phyloP scores from a whole-genome alignment of 1,284 basidiomycete species.

The Austroboletus novae-zelandiae region DNA sequence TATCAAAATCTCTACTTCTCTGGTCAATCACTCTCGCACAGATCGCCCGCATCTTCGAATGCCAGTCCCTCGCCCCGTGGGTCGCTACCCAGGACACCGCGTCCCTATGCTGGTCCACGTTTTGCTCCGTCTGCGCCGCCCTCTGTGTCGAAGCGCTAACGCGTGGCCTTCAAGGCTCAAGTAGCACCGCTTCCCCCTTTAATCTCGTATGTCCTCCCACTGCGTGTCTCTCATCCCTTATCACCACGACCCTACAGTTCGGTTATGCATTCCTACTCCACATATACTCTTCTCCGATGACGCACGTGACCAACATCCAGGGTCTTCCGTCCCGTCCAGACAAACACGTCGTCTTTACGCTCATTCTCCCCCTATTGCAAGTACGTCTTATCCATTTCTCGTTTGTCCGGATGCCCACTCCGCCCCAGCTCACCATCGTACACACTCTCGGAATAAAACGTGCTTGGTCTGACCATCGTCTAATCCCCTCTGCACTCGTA shows the following conservation, averaged over 20 bases:
- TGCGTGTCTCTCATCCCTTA: constrained; percentile 2
- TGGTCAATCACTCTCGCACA: constrained; percentile 61
- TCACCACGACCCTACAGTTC: constrained; percentile 42
- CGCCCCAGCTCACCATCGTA: constrained; percentile 52
- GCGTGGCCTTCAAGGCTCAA: constrained; percentile 62
- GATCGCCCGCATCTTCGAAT: constrained; percentile 42
- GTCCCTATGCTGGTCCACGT: constrained; percentile 70
- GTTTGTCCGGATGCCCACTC: neutral
- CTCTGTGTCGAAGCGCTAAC: constrained; percentile 64
- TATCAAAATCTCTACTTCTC: constrained; percentile 51
- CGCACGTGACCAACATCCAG: constrained; percentile 45
- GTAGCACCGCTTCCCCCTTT: constrained; percentile 56
- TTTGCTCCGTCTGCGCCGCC: constrained; percentile 60
- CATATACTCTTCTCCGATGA: constrained; percentile 64
- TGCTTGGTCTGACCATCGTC: constrained; percentile 56
- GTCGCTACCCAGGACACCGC: constrained; percentile 51
- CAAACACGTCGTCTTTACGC: constrained; percentile 63
- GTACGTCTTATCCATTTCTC: constrained; percentile 31
- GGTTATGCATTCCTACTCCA: constrained; percentile 73
- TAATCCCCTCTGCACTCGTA: constrained; percentile 62
- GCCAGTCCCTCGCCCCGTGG: constrained; percentile 44
- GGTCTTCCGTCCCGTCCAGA: constrained; percentile 60
- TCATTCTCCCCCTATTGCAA: constrained; percentile 68
- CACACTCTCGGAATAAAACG: constrained; percentile 63
- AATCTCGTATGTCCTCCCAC: constrained; percentile 50